A percentile compares a stretch with the other conserved stretches of the same genome.
phyloP scores from a whole-genome alignment of 2,329 filamentous ascomycete species.

The Escovopsis sp. region DNA sequence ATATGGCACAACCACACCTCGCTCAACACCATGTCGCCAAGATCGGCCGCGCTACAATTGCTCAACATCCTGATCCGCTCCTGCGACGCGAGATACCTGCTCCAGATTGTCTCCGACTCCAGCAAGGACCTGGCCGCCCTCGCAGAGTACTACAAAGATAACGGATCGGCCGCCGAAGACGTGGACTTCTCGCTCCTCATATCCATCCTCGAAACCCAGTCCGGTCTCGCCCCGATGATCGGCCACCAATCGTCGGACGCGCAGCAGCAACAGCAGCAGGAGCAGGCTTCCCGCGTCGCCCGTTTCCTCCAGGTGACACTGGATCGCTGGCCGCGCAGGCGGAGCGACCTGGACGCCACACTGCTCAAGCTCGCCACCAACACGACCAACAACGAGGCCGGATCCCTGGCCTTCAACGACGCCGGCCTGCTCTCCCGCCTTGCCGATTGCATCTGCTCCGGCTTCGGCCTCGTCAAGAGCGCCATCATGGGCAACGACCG shows the following conservation, averaged over 20 bases:
- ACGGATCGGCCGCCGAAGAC: conserved; percentile 8
- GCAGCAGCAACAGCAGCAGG: no score
- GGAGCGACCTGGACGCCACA: conserved; percentile 13
- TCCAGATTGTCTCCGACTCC: conserved; percentile 15
- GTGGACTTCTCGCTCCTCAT: conserved; percentile 30
- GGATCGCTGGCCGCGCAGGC: conserved; percentile 15
- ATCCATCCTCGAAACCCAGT: conserved; percentile 21
- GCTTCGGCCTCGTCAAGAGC: conserved; percentile 32
- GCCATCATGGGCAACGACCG: conserved; percentile 32
- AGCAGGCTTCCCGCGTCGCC: conserved; percentile 15
- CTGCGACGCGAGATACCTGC: conserved; percentile 14
- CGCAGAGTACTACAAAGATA: conserved; percentile 9
- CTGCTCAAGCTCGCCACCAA: conserved; percentile 56
- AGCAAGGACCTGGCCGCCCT: conserved; percentile 13
- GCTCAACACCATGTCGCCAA: conserved; percentile 41
- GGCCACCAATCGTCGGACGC: conserved; percentile 3
- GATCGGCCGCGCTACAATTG: conserved; percentile 46
- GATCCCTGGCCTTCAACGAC: conserved; percentile 55
- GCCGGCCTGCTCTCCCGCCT: conserved; percentile 35
- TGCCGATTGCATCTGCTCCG: conserved; percentile 32
- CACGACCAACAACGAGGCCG: conserved; percentile 66
- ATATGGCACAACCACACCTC: conserved; percentile 41
- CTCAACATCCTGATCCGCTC: conserved; percentile 30
- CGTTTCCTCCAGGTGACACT: conserved; percentile 16
- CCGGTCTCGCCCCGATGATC: conserved; percentile 9